These are phyloP conservation scores for Tolypocladium paradoxum DNA, from an alignment of 2,329 filamentous ascomycete species.

Conservation along the genomic window DNA sequence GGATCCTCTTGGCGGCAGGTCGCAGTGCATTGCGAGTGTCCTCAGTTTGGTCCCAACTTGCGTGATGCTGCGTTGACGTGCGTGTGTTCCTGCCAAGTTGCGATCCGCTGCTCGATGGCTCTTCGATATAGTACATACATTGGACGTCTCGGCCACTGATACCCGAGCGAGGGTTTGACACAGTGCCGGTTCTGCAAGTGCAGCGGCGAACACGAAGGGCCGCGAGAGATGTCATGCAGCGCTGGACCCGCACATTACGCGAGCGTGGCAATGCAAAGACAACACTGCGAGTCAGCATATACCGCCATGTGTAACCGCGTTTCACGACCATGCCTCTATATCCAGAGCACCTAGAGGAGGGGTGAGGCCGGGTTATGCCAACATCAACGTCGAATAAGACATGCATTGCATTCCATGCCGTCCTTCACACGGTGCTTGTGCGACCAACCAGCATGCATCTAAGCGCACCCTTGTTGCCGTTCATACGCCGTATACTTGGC, in stretches of 20 bases:
- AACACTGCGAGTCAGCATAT: neutral
- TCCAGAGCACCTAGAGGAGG: neutral
- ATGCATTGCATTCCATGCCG: too few species aligned
- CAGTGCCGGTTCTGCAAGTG: neutral
- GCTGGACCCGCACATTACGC: neutral
- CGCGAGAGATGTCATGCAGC: neutral
- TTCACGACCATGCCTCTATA: neutral
- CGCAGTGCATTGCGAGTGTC: neutral
- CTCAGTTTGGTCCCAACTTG: neutral
- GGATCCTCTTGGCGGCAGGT: neutral
- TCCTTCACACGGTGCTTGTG: neutral
- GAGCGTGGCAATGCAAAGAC: neutral
- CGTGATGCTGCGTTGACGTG: slow-evolving; percentile 6
- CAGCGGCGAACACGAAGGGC: neutral
- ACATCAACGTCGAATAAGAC: neutral
- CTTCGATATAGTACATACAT: neutral
- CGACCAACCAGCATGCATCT: neutral
- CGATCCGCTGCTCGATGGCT: neutral
- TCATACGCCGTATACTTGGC: neutral
- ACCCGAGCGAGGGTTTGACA: neutral
- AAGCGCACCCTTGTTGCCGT: neutral
- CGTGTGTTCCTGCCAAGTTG: slow-evolving; percentile 1
- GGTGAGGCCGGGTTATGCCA: neutral
- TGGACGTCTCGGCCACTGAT: neutral
- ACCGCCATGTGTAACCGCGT: neutral